Base-by-base conservation (phyloP, 129 eudicot species). In the Centrapalus pauciflorus region DNA sequence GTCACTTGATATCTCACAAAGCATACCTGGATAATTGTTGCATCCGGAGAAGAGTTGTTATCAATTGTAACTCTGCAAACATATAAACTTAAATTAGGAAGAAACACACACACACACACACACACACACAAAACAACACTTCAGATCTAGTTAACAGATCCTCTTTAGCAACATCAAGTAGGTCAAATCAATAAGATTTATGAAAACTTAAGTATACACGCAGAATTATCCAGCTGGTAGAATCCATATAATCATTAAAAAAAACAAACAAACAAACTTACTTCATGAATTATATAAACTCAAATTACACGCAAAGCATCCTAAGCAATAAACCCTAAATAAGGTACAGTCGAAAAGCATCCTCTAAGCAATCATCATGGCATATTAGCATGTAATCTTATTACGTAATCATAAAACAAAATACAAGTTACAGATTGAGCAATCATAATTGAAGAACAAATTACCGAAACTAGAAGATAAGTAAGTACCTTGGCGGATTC, bases 401-500 rank as follows among this genome's bases (percentile, higher is more conserved):
- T 33, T 8, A 60, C 28, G 38, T 32, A 34, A 8, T 43, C 20
- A 75, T 8, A 7, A 69, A 41, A 29, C 57, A 50, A 23, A 23
- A 52, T 4, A 7, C 46, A 38, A 56, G 12, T 62, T 35, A 9
- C 10, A 2, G 5, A 65, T n/a, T 8, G 43, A 27, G 41, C 28
- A 41, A 37, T 30, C 12, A 25, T 2, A 34, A 25, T 38, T 23
- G 13, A 27, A 52, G 25, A 38, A 41, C 7, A 41, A 30, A 2
- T 4, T 26, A 19, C n/a, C 30, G 60, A 45, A 64, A 28, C 20
- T 23, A 55, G 13, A 20, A 13, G 30, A 9, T 4, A 25, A 7
- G 5, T 23, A 50, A 30, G 19, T 66, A 85, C 98, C 98, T 88
- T 50, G 98, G 98, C 14, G 98, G 98, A 72, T 92, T 88, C 83